Conservation (phyloP, 208 protist species). For the Crithidia expoeki region DNA sequence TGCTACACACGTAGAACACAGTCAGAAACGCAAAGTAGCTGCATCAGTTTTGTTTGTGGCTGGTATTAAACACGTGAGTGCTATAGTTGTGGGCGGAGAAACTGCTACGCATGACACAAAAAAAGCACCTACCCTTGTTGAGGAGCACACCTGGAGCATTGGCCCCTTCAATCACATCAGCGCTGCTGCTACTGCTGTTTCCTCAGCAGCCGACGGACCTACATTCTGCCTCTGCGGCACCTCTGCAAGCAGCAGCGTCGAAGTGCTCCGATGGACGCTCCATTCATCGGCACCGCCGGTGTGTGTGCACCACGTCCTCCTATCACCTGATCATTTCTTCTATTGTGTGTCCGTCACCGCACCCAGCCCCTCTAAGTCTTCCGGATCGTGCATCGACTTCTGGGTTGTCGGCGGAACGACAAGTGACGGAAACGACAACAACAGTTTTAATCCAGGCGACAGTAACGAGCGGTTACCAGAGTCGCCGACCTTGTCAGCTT, state of each 20-base stretch:
- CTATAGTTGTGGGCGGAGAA: constrained; percentile 1
- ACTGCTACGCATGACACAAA: background rate
- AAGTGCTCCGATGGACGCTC: constrained; percentile 29
- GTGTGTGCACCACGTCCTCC: constrained; percentile 33
- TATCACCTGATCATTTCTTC: constrained; percentile 18
- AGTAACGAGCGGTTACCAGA: background rate
- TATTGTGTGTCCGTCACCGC: constrained; percentile 8
- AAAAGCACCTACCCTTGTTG: background rate
- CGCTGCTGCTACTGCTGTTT: background rate
- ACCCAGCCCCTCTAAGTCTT: background rate
- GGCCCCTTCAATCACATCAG: constrained; percentile 21
- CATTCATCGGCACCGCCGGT: background rate
- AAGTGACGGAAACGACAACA: background rate
- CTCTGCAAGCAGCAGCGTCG: constrained; percentile 14
- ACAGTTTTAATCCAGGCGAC: background rate
- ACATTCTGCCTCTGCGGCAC: constrained; percentile 15
- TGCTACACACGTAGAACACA: background rate
- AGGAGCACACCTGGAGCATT: constrained; percentile 25
- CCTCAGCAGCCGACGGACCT: background rate
- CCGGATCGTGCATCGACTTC: constrained; percentile 7
- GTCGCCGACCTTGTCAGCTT: background rate
- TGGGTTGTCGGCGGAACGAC: constrained; percentile 16
- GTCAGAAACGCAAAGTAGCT: background rate
- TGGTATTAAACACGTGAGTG: constrained; percentile 8
- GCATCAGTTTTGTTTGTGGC: constrained; percentile 20